Percentiles rank a stretch among this genome's conserved stretches.
These are phyloP conservation scores for Penicillium pancosmium DNA, from an alignment of 495 filamentous ascomycete genomes.

Conservation along the genomic window DNA sequence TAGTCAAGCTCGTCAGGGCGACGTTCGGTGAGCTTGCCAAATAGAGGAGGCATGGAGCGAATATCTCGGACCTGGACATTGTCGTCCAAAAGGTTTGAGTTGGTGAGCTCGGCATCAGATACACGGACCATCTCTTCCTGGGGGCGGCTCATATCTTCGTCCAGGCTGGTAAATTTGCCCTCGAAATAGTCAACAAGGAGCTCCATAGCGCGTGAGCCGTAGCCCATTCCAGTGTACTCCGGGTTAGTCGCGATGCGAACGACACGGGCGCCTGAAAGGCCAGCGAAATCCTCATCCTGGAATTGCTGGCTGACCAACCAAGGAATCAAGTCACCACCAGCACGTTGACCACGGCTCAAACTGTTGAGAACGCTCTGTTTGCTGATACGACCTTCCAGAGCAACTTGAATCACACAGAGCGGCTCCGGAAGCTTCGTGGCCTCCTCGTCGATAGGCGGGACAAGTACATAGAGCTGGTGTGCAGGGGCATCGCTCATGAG, in stretches of 20 bases:
- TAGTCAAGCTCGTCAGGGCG: conserved; percentile 85
- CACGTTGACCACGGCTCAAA: conserved; percentile 84
- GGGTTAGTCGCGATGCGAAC: conserved; percentile 97
- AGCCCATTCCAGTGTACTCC: conserved; percentile 92
- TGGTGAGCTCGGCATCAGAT: conserved; percentile 80
- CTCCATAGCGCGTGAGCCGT: conserved; percentile 84
- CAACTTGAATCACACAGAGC: conserved; percentile 91
- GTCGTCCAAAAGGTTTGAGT: conserved; percentile 78
- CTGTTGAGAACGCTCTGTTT: conserved; percentile 87
- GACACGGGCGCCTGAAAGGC: conserved; percentile 86
- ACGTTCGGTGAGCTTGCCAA: conserved; percentile 84
- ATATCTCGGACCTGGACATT: conserved; percentile 90
- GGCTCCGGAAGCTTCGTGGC: conserved; percentile 84
- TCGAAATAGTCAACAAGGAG: conserved; percentile 92
- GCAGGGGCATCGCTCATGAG: conserved; percentile 97
- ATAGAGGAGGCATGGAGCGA: conserved; percentile 86
- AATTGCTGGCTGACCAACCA: conserved; percentile 99
- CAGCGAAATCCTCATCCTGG: conserved; percentile 95
- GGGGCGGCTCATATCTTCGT: conserved; percentile 56
- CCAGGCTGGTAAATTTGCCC: conserved; percentile 85
- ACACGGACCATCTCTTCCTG: conserved; percentile 71
- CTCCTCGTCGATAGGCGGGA: conserved; percentile 80
- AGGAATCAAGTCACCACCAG: conserved; percentile 93
- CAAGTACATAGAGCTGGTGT: conserved; percentile 94
- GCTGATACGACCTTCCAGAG: conserved; percentile 93